phyloP scores from a whole-genome alignment of 148 eudicot species.

The Beta vulgaris region DNA sequence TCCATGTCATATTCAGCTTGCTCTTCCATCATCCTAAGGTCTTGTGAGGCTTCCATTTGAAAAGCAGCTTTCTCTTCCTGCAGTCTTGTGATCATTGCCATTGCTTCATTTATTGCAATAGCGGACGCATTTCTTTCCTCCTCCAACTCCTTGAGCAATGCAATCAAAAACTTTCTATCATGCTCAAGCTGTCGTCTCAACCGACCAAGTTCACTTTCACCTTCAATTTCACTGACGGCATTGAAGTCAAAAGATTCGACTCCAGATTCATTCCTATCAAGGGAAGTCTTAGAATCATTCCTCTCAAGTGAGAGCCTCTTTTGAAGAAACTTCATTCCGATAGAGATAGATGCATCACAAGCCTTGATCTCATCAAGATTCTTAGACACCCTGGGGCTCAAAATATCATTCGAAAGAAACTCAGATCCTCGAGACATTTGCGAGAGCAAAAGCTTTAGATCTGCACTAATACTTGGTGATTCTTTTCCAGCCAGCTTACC shows the following conservation, averaged over 20 bases:
- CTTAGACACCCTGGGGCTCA: conserved; percentile 60
- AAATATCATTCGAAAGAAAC: conserved; percentile 36
- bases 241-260: conserved; percentile 45
- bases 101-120: conserved; percentile 80
- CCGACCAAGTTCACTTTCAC: conserved; percentile 66
- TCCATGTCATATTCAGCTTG: conserved; percentile 90
- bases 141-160: conserved; percentile 79
- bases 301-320: conserved; percentile 79
- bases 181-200: conserved; percentile 84
- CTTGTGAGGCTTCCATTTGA: conserved; percentile 95
- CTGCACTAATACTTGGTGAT: conserved; percentile 55
- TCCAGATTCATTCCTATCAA: conserved; percentile 59
- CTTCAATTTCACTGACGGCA: conserved; percentile 75
- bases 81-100: conserved; percentile 95
- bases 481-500: conserved; percentile 62
- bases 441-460: conserved; percentile 68
- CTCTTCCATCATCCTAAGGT: conserved; percentile 93
- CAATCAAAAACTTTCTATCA: conserved; percentile 61
- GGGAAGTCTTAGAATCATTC: conserved; percentile 66
- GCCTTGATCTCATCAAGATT: conserved; percentile 52
- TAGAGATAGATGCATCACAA: conserved; percentile 40
- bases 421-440: conserved; percentile 75
- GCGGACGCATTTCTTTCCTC: conserved; percentile 96
- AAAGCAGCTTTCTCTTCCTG: conserved; percentile 96
- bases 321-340: conserved; percentile 61